Evolutionary conservation across 371 early-diverging fungal species (phyloP), one percentile per base, ranked within the genome.

Genomic region (Rhizopus microsporus): DNA sequence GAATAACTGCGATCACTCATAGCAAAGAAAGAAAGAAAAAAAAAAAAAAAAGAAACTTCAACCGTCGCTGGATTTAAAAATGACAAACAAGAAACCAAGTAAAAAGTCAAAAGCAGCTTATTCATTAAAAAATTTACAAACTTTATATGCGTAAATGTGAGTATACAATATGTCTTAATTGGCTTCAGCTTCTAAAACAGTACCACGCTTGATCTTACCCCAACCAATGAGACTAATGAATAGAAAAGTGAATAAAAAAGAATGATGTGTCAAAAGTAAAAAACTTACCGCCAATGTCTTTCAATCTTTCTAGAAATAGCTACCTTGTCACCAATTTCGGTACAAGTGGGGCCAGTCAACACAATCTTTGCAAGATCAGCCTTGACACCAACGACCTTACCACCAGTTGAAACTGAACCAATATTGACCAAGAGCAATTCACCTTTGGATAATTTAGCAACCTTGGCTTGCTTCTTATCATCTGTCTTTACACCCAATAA

Each of bases 391-490:
- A 94, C 76, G 17, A 99, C 97, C 59, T 93, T 89, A 60, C 97
- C 98, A 65, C 99, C 99, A 45, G 98, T 97, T n/a, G 96, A 93
- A 43, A 94, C 97, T 51, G 97, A 96, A 56, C 99, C 99, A 75
- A 99, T 97, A 83, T 99, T 99, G 59, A 99, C 93, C 86, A 97
- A 86, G 39, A 99, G 80, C 33, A 95, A 88, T 77, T 99, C 99
- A 70, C 89, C 88, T 84, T 93, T 94, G 58, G 91, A 69, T 51
- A 99, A 81, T 77, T 98, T 94, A 57, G 92, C 75, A 23, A 93
- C 86, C 89, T 95, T 96, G 64, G 97, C 88, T 74, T 94, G 95
- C 81, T 97, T 96, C 85, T 96, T 96, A 75, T 91, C 95, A 51
- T 93, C 96, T 7, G 93, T 94, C 86, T 92, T 95, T 71, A 93